Base-by-base conservation (phyloP, 139 green algal species). In the Mesotaenium endlicherianum region DNA sequence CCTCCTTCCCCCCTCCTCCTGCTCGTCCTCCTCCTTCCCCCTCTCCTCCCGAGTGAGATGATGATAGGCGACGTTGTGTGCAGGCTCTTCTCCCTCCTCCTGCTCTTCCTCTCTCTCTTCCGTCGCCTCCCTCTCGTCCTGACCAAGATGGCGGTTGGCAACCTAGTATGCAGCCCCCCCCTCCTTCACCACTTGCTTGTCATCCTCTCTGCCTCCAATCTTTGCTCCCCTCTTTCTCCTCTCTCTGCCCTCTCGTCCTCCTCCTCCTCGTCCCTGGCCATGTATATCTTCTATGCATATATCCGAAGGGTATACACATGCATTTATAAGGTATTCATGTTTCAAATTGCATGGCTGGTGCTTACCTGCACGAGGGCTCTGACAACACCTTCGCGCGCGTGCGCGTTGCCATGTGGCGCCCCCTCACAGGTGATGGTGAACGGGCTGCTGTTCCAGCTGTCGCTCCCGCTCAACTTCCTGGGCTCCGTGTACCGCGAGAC, bases 381-480 rank as follows among this genome's bases (percentile, higher is more conserved):
- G n/a, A n/a, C n/a, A n/a, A n/a, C n/a, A n/a, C n/a, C n/a, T n/a
- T n/a, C n/a, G n/a, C n/a, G n/a, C n/a, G n/a, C n/a, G n/a, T n/a
- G n/a, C n/a, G 67, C 17, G n/a, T 17, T 55, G 30, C 67, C n/a
- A 55, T 64, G 20, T 64, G 50, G 50, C 50, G n/a, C n/a, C n/a
- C n/a, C n/a, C 59, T 0, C 36, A 0, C 80, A 86, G 80, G 80
- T 98, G 34, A 97, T 98, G 95, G 94, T 99, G 60, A 97, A 99
- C 72, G 96, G 93, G 8, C 92, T 98, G 78, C 90, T 99, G 17
- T 97, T 99, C 89, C 95, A 98, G 92, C 92, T 99, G 74, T 97
- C 94, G 71, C 91, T 98, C 90, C 96, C 96, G 2, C 92, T 99
- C 45, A 98, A 99, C 92, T 99, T 99, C 88, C 88, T 99, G 74